Evolutionary conservation across 179 eudicot genomes (phyloP).

Genomic region (Gypsophila paniculata): DNA sequence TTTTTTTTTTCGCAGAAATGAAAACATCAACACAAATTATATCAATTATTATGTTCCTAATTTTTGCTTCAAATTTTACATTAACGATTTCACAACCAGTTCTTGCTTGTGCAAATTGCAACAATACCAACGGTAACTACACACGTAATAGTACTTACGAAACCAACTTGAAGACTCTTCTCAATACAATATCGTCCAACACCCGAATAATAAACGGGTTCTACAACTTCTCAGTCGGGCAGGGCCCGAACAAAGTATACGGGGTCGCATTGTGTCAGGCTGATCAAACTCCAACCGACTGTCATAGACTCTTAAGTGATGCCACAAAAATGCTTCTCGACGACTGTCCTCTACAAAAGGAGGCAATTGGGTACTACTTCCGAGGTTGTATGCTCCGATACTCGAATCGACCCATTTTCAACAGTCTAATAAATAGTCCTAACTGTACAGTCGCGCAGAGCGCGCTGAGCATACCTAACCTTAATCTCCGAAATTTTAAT

Average conservation of each 20-base stretch:
- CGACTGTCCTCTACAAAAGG: constrained; percentile 28
- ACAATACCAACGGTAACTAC: not conserved
- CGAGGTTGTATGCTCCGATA: constrained; percentile 18
- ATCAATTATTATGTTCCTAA: not conserved
- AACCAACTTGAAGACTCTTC: constrained; percentile 26
- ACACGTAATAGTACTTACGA: constrained; percentile 16
- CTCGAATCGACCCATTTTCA: constrained; percentile 12
- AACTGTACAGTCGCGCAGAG: not conserved
- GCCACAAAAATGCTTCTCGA: constrained; percentile 2
- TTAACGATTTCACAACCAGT: not conserved
- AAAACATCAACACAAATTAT: not conserved
- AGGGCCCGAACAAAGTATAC: constrained; percentile 7
- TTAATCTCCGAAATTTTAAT: constrained; percentile 10
- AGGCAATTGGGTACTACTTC: constrained; percentile 23
- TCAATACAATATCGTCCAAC: constrained; percentile 18
- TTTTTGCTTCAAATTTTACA: not conserved
- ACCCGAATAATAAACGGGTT: constrained; percentile 16
- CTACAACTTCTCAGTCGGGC: constrained; percentile 12
- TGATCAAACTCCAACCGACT: constrained; percentile 14
- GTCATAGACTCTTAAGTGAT: not conserved
- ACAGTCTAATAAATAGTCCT: constrained; percentile 19
- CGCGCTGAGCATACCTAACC: not conserved
- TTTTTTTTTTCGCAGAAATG: too few relatives aligned
- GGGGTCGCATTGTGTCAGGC: constrained; percentile 19
- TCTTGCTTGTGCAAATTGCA: not conserved